Conservation (phyloP, 495 filamentous ascomycete species). For the Hyaloscypha hepaticicola region DNA sequence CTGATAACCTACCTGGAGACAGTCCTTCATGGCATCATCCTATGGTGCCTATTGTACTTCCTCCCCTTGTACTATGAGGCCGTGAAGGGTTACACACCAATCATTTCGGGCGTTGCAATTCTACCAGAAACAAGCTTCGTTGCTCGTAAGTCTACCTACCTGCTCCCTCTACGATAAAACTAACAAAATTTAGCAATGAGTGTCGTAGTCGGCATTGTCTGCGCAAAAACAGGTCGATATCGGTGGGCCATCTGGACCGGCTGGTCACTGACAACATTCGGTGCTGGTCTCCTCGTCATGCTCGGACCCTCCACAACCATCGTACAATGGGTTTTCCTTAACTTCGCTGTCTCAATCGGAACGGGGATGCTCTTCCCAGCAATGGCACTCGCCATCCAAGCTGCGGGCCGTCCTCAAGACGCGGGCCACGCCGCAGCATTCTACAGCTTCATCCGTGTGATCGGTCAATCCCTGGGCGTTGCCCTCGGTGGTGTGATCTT, state of each 20-base stretch:
- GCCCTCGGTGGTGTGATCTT: slow-evolving; percentile 57
- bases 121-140: slow-evolving; percentile 54
- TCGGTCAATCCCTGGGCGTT: slow-evolving; percentile 51
- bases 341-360: slow-evolving; percentile 51
- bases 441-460: slow-evolving; percentile 56
- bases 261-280: slow-evolving; percentile 49
- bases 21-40: slow-evolving; percentile 50
- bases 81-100: slow-evolving; percentile 56
- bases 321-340: slow-evolving; percentile 50
- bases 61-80: slow-evolving; percentile 67
- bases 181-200: slow-evolving; percentile 39
- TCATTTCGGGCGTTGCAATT: slow-evolving; percentile 58
- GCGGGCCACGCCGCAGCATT: slow-evolving; percentile 58
- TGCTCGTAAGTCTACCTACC: slow-evolving; percentile 20
- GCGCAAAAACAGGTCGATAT: slow-evolving; percentile 44
- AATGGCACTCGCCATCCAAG: slow-evolving; percentile 51
- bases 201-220: slow-evolving; percentile 49
- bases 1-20: slow-evolving; percentile 41
- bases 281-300: slow-evolving; percentile 51
- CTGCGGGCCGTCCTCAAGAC: slow-evolving; percentile 42
- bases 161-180: slow-evolving; percentile 34
- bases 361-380: slow-evolving; percentile 54
- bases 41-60: slow-evolving; percentile 60
- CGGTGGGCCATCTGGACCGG: slow-evolving; percentile 56
- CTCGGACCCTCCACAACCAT: slow-evolving; percentile 47